Base-by-base conservation (phyloP, 768 basidiomycete species). In the Flagelloscypha sp. region DNA sequence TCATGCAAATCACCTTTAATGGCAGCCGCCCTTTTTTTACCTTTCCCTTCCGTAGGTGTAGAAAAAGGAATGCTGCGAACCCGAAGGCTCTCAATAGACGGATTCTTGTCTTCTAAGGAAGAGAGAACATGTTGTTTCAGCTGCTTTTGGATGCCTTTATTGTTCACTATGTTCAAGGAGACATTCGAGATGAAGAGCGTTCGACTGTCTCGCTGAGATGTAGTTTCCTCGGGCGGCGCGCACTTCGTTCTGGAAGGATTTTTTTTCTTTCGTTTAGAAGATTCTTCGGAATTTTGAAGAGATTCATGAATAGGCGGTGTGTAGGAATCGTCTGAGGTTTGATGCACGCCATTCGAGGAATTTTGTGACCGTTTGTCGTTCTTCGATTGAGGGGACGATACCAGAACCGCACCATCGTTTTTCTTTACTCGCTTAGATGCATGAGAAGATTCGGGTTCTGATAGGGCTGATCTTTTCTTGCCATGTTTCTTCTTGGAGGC, bases 171-270 rank as follows among this genome's bases (percentile, higher is more conserved):
- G 6, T 84, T 79, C 1, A 84, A 61, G 1, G 80, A 73, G 2
- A 99, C 62, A 51, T 97, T 97, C 3, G 93, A 93, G 10, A 99
- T 63, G 56, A 99, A 99, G 30, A 97, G 66, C 5, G 94, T 97
- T 18, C 94, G 74, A 12, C 71, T 70, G 48, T 95, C 79, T 31
- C 83, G 72, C 41, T 72, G 76, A 37, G 75, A 77, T 12, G 72
- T 54, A 0, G 84, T 84, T 58, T 97, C 93, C 36, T 74, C 78
- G 17, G 58, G 43, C 0, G 84, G 86, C 1, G 68, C 64, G 45
- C 66, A 70, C 41, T 77, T 83, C 11, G 48, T 41, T 44, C 61
- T 62, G 24, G 52, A 36, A 32, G 37, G 11, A 30, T 38, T 3
- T 38, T 28, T 32, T 57, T 59, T 46, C 54, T 65, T 24, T 46